These are phyloP conservation scores for Brettanomyces sp. DNA, from an alignment of 805 yeast species.

Conservation along the genomic window DNA sequence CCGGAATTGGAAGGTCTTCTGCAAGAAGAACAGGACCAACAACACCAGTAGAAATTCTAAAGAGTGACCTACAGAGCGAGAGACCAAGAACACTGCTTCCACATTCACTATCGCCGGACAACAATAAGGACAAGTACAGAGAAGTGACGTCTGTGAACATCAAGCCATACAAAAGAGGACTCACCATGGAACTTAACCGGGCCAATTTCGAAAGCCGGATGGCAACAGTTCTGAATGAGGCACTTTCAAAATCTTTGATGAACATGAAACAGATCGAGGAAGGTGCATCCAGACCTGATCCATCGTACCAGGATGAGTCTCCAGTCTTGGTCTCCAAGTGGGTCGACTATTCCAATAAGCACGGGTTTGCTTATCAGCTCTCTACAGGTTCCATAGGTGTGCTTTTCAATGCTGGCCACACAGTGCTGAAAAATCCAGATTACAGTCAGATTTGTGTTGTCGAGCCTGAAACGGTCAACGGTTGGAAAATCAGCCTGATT, in stretches of 20 bases:
- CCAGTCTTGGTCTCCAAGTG: constrained; percentile 83
- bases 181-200: constrained; percentile 20
- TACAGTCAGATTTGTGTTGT: constrained; percentile 60
- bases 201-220: constrained; percentile 22
- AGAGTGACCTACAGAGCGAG: constrained; percentile 61
- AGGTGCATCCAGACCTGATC: constrained; percentile 9
- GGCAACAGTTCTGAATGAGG: constrained; percentile 18
- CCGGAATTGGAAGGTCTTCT: constrained; percentile 32
- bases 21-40: constrained; percentile 26
- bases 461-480: constrained; percentile 36
- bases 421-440: constrained; percentile 64
- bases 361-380: constrained; percentile 89
- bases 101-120: constrained; percentile 85
- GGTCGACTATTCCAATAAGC: constrained; percentile 96
- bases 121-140: constrained; percentile 78
- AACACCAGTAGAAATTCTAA: constrained; percentile 62
- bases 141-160: constrained; percentile 34
- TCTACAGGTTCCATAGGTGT: constrained; percentile 89
- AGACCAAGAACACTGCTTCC: constrained; percentile 68
- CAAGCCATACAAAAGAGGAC: constrained; percentile 18
- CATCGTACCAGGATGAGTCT: constrained; percentile 22
- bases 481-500: constrained; percentile 47
- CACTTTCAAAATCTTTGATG: constrained; percentile 19
- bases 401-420: constrained; percentile 74
- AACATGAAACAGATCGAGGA: constrained; percentile 20